phyloP scores from a whole-genome alignment of 2,329 filamentous ascomycete genomes.

The Colletotrichum agaves region DNA sequence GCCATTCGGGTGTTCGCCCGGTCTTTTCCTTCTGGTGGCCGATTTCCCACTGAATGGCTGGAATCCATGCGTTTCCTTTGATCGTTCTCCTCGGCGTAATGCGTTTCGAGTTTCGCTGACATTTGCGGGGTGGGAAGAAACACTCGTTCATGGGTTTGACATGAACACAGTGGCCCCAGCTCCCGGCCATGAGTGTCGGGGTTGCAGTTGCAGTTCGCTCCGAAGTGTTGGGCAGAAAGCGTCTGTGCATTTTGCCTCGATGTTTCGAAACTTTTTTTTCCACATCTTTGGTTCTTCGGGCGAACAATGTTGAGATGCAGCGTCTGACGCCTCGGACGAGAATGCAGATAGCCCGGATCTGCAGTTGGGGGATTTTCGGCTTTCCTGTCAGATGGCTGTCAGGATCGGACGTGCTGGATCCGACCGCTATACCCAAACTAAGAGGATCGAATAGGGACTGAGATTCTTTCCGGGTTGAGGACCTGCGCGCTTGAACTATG shows the following conservation, averaged over 20 bases:
- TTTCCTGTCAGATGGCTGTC: slow-evolving; percentile 1
- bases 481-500: no score
- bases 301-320: neutral
- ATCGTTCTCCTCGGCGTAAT: neutral
- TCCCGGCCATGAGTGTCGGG: neutral
- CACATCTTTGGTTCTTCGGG: neutral
- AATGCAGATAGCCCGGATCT: neutral
- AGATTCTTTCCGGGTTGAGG: no score
- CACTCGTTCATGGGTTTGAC: neutral
- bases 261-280: neutral
- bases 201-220: neutral
- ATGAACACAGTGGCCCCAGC: slow-evolving; percentile 17
- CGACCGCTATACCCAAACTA: neutral
- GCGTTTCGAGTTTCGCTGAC: slow-evolving; percentile 24
- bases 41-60: neutral
- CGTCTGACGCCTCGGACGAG: neutral
- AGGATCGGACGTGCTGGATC: neutral
- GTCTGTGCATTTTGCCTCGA: slow-evolving; percentile 5
- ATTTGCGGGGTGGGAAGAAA: slow-evolving; percentile 6
- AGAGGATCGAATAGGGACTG: no score
- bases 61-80: slow-evolving; percentile 7
- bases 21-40: neutral
- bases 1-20: slow-evolving; percentile 8
- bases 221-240: slow-evolving; percentile 1
- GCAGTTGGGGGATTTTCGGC: neutral